These are phyloP conservation scores for Ogataea minuta DNA, from an alignment of 805 yeast genomes.

Conservation along the genomic window DNA sequence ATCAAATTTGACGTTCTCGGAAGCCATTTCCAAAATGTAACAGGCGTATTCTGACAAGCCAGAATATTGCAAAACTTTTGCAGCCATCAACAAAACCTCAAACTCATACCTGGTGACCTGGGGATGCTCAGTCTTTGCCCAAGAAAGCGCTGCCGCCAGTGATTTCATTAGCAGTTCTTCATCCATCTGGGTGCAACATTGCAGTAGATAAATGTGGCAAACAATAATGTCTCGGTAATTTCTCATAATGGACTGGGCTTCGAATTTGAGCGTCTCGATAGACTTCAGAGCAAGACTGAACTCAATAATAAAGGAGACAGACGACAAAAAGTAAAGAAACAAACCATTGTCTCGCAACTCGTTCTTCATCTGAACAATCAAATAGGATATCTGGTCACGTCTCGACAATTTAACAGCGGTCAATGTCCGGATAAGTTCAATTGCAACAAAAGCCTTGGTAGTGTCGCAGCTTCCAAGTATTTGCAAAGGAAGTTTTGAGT, in stretches of 20 bases:
- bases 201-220: conserved; percentile 27
- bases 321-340: conserved; percentile 31
- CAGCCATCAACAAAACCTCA: conserved; percentile 28
- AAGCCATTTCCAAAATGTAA: conserved; percentile 13
- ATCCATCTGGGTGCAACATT: conserved; percentile 14
- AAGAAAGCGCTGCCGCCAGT: conserved; percentile 6
- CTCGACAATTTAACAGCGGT: conserved; percentile 23
- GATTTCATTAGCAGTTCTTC: conserved; percentile 13
- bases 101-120: conserved; percentile 29
- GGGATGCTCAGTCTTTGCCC: conserved; percentile 6
- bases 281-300: conserved; percentile 26
- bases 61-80: conserved; percentile 27
- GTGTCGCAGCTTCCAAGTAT: conserved; percentile 18
- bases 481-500: conserved; percentile 10
- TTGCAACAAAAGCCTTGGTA: conserved; percentile 20
- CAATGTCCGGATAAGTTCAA: conserved; percentile 25
- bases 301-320: conserved; percentile 25
- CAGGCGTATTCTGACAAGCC: conserved; percentile 15
- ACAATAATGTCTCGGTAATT: conserved; percentile 17
- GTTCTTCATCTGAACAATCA: conserved; percentile 25
- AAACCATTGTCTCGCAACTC: conserved; percentile 29
- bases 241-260: conserved; percentile 13
- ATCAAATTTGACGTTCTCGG: not conserved
- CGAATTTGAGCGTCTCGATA: conserved; percentile 18
- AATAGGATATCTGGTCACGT: conserved; percentile 24